phyloP scores from a whole-genome alignment of 2,329 filamentous ascomycete genomes.

The Plectosphaerella cucumerina region DNA sequence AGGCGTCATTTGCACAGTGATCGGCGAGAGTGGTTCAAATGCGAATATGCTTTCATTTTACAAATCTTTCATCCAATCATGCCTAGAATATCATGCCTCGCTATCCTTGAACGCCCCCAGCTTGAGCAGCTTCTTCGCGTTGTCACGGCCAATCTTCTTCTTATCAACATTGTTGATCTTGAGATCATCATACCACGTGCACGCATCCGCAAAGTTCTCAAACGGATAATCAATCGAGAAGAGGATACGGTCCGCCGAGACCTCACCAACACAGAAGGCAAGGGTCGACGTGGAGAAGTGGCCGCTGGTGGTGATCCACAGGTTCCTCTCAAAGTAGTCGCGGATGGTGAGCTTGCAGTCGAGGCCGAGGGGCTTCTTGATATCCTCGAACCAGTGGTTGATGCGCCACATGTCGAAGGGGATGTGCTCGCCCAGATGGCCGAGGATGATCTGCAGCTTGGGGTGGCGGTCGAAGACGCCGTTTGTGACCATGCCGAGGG shows the following conservation, averaged over 20 bases:
- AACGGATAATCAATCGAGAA: conserved; percentile 52
- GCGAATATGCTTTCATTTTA: neutral
- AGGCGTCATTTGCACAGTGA: too few relatives aligned
- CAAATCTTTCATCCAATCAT: too few relatives aligned
- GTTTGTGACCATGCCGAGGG: conserved; percentile 46
- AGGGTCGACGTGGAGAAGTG: conserved; percentile 51
- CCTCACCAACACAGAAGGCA: conserved; percentile 42
- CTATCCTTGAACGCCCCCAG: conserved; percentile 28
- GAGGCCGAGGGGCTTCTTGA: conserved; percentile 45
- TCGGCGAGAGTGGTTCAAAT: too few relatives aligned
- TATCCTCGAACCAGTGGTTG: conserved; percentile 52
- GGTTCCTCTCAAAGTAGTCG: conserved; percentile 50
- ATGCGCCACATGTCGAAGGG: conserved; percentile 46
- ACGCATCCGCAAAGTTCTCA: conserved; percentile 39
- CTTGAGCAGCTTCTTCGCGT: conserved; percentile 37
- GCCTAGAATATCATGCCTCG: conserved; percentile 7
- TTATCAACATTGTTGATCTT: conserved; percentile 17
- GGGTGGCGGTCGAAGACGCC: conserved; percentile 46
- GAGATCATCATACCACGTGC: conserved; percentile 33
- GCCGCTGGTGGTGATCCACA: conserved; percentile 54
- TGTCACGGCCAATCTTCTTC: conserved; percentile 36
- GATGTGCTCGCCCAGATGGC: conserved; percentile 45
- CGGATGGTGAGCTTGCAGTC: conserved; percentile 43
- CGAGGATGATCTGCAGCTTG: conserved; percentile 39
- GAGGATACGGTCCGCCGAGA: conserved; percentile 46